Evolutionary conservation across 352 stramenopile species (phyloP).

Genomic region (Phytophthora quininea): DNA sequence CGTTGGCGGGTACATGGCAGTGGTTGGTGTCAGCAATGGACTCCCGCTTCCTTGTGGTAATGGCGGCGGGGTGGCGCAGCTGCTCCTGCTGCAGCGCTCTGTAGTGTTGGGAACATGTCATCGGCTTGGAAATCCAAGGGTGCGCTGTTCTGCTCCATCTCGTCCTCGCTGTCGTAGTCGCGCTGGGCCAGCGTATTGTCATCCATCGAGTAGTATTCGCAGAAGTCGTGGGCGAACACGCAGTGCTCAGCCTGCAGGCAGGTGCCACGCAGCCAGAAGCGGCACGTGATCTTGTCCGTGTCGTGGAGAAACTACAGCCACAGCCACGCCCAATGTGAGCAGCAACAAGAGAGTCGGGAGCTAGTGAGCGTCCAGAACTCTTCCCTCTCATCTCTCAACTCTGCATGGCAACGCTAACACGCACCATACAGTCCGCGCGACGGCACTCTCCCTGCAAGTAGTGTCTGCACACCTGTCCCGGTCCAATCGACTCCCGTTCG

Average conservation of each 20-base stretch:
- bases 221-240: slow-evolving; percentile 85
- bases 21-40: slow-evolving; percentile 8
- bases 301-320: slow-evolving; percentile 82
- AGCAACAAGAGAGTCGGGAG: slow-evolving; percentile 29
- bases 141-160: slow-evolving; percentile 49
- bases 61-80: slow-evolving; percentile 12
- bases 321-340: slow-evolving; percentile 27
- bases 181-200: slow-evolving; percentile 41
- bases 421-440: slow-evolving; percentile 86
- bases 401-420: slow-evolving; percentile 30
- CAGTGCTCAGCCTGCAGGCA: slow-evolving; percentile 82
- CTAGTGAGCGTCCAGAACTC: slow-evolving; percentile 22
- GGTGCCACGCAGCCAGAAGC: slow-evolving; percentile 83
- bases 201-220: slow-evolving; percentile 74
- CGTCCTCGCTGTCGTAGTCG: slow-evolving; percentile 84
- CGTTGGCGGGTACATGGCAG: slow-evolving; percentile 25
- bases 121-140: slow-evolving; percentile 69
- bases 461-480: slow-evolving; percentile 81
- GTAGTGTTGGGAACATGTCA: slow-evolving; percentile 83
- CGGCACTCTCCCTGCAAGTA: slow-evolving; percentile 84
- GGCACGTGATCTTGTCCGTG: slow-evolving; percentile 83
- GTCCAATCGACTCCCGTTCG: slow-evolving; percentile 70
- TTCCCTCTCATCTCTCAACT: slow-evolving; percentile 25
- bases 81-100: slow-evolving; percentile 30
- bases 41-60: slow-evolving; percentile 12